Base-by-base conservation (phyloP, 2,329 filamentous ascomycete genomes). In the Canariomyces notabilis region DNA sequence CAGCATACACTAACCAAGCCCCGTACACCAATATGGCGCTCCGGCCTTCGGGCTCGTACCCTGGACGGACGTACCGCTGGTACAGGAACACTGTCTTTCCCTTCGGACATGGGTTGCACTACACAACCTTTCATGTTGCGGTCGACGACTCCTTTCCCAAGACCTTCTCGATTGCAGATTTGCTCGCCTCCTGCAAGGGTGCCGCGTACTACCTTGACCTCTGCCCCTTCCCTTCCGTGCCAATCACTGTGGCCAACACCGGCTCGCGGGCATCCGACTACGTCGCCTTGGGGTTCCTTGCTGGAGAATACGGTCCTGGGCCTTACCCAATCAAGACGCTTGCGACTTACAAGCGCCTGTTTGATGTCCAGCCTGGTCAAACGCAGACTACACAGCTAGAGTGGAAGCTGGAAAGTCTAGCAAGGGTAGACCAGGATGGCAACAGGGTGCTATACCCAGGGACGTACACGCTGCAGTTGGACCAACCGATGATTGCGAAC, bases 1-100 rank as follows among this genome's bases (percentile, higher is more conserved):
- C 71, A 0, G 60, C 61, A 16, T 82, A 80, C 54, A 66, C 71
- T 2, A 58, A 69, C 12, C 61, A 73, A 34, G 68, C 78, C 3
- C 69, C 70, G 0, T 75, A 76, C 66, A 76, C 73, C 1, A 69
- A 80, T 51, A 81, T 81, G 76, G 64, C 65, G 2, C 63, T 82
- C 20, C 70, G 75, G 2, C 74, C 42, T 55, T 58, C 41, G 7
- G 36, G 44, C 1, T 58, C 59, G 1, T 72, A 66, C 35, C 75
- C 76, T 0, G 76, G 77, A 14, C 65, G 77, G 6, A 82, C 79
- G 0, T 81, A 82, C 54, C 73, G 70, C 52, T 82, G 77, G 77
- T 82, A 77, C 58, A 66, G 67, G 23, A 63, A 64, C n/a, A 66
- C 73, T 0, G 67, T 78, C 2, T 69, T 73, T 40, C 68, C 70